phyloP scores from a whole-genome alignment of 345 rosid genomes.

The Salix suchowensis region DNA sequence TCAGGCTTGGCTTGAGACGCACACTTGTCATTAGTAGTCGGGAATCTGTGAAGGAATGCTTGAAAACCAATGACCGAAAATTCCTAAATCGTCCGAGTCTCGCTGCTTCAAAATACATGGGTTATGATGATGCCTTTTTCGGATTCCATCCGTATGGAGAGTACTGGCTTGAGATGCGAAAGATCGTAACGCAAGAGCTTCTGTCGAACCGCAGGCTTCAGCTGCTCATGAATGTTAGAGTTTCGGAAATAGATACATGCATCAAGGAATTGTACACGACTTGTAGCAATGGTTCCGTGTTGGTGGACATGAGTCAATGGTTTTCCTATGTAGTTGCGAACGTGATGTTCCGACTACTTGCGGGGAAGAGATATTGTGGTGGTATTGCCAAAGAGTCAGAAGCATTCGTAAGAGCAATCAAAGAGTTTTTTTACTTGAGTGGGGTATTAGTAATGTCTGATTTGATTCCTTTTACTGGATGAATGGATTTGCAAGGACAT shows the following conservation, averaged over 20 bases:
- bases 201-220: neutral
- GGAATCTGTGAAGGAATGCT: neutral
- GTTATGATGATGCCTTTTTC: neutral
- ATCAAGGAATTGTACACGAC: slow-evolving; percentile 39
- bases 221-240: neutral
- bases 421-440: slow-evolving; percentile 33
- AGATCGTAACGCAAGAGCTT: neutral
- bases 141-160: neutral
- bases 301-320: too few relatives aligned
- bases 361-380: slow-evolving; percentile 41
- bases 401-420: slow-evolving; percentile 31
- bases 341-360: slow-evolving; percentile 45
- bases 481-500: slow-evolving; percentile 46
- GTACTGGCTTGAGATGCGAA: neutral
- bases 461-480: slow-evolving; percentile 48
- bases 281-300: neutral
- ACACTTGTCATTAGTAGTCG: neutral
- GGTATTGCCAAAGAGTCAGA: neutral
- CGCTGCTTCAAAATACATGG: neutral
- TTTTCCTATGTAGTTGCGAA: slow-evolving; percentile 20
- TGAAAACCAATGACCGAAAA: neutral
- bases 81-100: neutral
- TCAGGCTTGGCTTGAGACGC: neutral
- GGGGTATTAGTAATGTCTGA: slow-evolving; percentile 43
- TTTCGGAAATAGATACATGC: slow-evolving; percentile 9